phyloP scores from a whole-genome alignment of 768 basidiomycete genomes.

The Termitomyces sp. region DNA sequence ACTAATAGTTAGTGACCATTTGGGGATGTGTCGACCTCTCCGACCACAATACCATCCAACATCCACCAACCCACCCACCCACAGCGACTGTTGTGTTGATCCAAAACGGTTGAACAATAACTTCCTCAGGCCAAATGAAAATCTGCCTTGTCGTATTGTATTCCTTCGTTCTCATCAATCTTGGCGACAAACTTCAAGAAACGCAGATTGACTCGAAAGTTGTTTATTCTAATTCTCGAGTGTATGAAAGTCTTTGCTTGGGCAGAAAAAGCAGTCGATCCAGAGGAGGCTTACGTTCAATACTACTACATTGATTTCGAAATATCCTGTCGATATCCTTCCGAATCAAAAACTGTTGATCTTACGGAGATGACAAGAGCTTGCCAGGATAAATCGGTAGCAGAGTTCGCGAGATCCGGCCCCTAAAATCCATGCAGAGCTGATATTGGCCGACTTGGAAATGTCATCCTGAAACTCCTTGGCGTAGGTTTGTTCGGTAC shows the following conservation, averaged over 20 bases:
- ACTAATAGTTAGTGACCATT: no score
- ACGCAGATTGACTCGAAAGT: no score
- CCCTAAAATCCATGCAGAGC: not conserved
- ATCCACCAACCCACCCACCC: no score
- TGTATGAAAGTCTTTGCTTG: not conserved
- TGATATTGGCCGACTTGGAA: not conserved
- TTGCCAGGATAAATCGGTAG: not conserved
- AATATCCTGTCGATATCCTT: not conserved
- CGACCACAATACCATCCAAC: no score
- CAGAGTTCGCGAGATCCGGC: not conserved
- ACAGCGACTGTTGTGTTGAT: no score
- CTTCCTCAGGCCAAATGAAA: no score
- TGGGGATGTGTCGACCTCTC: no score
- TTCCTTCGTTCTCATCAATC: no score
- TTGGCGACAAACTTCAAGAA: no score
- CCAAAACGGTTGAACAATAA: no score
- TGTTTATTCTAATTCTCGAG: no score
- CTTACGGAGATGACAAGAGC: not conserved
- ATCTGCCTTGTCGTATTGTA: no score
- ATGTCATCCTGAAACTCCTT: not conserved
- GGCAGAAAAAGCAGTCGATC: not conserved
- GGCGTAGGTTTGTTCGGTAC: not conserved
- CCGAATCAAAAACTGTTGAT: not conserved
- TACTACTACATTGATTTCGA: conserved; percentile 3
- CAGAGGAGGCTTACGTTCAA: not conserved